Base-by-base conservation (phyloP, 345 rosid species). In the Kernera saxatilis region DNA sequence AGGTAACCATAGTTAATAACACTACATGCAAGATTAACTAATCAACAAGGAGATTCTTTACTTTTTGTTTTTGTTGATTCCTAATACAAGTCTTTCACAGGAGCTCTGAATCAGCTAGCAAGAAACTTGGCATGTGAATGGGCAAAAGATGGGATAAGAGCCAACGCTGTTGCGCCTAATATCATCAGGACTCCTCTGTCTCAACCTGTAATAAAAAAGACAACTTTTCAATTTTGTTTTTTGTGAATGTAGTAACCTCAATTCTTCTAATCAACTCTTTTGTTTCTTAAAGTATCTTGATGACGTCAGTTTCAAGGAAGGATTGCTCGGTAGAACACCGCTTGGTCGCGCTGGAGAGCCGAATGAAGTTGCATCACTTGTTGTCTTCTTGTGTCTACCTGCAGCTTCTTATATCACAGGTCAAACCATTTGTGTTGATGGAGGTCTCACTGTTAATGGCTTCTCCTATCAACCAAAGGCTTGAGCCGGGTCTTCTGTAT, bases 71-170 rank as follows among this genome's bases (percentile, higher is more conserved):
- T 53, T 63, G 60, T 66, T 68, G 67, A 63, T 53, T 55, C 33
- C 9, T 13, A 5, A 36, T 36, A 36, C 3, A 36, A 50, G 33
- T 55, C 30, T 7, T 65, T 22, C 0, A 12, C 63, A 72, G 76
- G 85, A 51, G 92, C 92, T 7, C 33, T 82, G 32, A 81, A 74
- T 40, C 90, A 83, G 52, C 70, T 87, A 27, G 71, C 86, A 1
- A 84, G 46, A 71, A 77, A 80, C 49, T 75, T 85, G 70, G 88
- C 91, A 27, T 88, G 91, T 49, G 94, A 88, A 65, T 86, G 96
- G 90, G 92, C 88, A 12, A 82, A 66, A 12, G 88, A 86, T 59
- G 79, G 71, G 33, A 84, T 88, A 75, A 79, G 92, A 74, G 70
- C 72, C 13, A 87, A 89, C 17, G 51, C 77, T 14, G 83, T 87